A percentile compares a stretch with the other conserved stretches of the same genome.
These are phyloP conservation scores for Neopestalotiopsis sp. DNA, from an alignment of 2,329 filamentous ascomycete genomes.

Conservation along the genomic window DNA sequence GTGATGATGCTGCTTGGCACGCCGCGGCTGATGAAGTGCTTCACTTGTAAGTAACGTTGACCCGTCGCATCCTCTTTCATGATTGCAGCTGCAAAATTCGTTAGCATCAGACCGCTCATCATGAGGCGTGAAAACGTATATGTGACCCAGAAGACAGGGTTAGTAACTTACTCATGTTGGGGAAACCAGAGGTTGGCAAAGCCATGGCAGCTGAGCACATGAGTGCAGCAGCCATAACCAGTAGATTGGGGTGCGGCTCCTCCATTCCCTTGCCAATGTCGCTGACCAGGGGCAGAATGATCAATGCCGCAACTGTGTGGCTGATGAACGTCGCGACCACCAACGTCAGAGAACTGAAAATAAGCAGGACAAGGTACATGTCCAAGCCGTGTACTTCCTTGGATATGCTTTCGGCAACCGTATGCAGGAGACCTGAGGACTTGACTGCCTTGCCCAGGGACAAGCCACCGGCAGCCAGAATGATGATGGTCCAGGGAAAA, in stretches of 20 bases:
- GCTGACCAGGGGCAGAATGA: constrained; percentile 88
- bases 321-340: constrained; percentile 98
- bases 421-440: constrained; percentile 88
- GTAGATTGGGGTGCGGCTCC: constrained; percentile 87
- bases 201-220: constrained; percentile 99
- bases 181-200: constrained; percentile 93
- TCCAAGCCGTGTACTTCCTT: constrained; percentile 75
- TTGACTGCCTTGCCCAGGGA: constrained; percentile 94
- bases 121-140: neutral
- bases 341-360: constrained; percentile 83
- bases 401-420: constrained; percentile 81
- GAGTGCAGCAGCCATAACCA: constrained; percentile 93
- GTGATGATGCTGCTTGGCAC: constrained; percentile 85
- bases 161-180: constrained; percentile 91
- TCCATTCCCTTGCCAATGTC: constrained; percentile 86
- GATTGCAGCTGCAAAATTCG: constrained; percentile 73
- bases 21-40: constrained; percentile 94
- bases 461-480: constrained; percentile 90
- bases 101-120: neutral
- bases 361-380: constrained; percentile 83
- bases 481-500: constrained; percentile 99
- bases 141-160: constrained; percentile 16
- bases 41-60: constrained; percentile 87
- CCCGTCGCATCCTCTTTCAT: constrained; percentile 99
- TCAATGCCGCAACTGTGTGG: constrained; percentile 94